phyloP scores from a whole-genome alignment of 1,284 basidiomycete species.

The Malassezia restricta region DNA sequence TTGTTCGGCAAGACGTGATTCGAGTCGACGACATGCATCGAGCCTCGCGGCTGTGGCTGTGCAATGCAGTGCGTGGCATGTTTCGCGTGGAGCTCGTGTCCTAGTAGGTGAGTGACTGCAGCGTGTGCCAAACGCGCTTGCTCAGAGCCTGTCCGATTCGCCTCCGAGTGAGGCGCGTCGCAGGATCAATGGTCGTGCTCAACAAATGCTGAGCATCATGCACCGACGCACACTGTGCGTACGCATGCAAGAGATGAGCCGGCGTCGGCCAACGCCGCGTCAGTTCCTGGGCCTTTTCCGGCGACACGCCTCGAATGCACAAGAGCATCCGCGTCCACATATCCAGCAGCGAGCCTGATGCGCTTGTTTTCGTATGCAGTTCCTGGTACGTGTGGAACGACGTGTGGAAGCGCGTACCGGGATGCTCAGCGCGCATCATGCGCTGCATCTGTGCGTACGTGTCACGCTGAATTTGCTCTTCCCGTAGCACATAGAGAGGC shows the following conservation, averaged over 20 bases:
- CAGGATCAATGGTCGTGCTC: background rate
- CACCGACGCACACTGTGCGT: conserved; percentile 19
- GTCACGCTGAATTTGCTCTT: conserved; percentile 43
- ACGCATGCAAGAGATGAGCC: conserved; percentile 46
- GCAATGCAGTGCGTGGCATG: conserved; percentile 16
- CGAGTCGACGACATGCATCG: background rate
- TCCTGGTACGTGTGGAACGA: conserved; percentile 49
- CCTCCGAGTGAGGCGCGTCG: conserved; percentile 1
- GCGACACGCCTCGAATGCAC: conserved; percentile 50
- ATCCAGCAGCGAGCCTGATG: conserved; percentile 48
- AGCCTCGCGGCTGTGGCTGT: conserved; percentile 4
- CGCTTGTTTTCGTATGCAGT: conserved; percentile 50
- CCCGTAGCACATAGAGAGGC: conserved; percentile 49
- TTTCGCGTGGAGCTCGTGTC: conserved; percentile 3
- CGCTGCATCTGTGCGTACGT: conserved; percentile 45
- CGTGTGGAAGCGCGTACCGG: conserved; percentile 46
- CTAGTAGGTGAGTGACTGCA: background rate
- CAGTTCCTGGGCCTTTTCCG: conserved; percentile 50
- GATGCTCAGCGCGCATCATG: conserved; percentile 44
- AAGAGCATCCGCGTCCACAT: conserved; percentile 52
- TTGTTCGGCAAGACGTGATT: background rate
- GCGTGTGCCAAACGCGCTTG: conserved; percentile 1
- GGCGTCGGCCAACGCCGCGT: conserved; percentile 50
- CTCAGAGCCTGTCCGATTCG: conserved; percentile 11
- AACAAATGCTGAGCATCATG: background rate